These are phyloP conservation scores for Avena sativa DNA, from an alignment of 176 grass and related monocot species.

Conservation along the genomic window DNA sequence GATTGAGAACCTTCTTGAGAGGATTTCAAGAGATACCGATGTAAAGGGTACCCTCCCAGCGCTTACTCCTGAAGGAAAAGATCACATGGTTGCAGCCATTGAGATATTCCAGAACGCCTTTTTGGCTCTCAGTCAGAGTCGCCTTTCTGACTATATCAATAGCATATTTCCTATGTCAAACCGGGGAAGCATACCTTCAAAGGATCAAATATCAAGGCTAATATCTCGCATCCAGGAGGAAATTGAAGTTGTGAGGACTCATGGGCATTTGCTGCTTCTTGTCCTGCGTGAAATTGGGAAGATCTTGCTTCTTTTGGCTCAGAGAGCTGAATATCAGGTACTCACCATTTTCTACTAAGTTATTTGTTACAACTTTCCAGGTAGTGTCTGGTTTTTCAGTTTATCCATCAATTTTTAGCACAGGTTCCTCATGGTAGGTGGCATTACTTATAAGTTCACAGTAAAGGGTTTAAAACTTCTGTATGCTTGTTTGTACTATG, in stretches of 20 bases:
- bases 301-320: constrained; percentile 77
- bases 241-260: constrained; percentile 95
- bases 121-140: constrained; percentile 84
- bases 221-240: constrained; percentile 96
- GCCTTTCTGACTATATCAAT: constrained; percentile 94
- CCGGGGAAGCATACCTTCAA: constrained; percentile 91
- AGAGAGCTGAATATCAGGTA: constrained; percentile 99
- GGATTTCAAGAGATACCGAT: constrained; percentile 89
- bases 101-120: constrained; percentile 86
- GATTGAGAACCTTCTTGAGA: constrained; percentile 94
- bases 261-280: constrained; percentile 80
- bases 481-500: not conserved
- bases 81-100: constrained; percentile 80
- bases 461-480: constrained; percentile 20
- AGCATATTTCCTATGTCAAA: constrained; percentile 89
- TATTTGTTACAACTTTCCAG: constrained; percentile 31
- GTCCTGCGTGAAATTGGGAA: constrained; percentile 92
- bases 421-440: not conserved
- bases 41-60: constrained; percentile 91
- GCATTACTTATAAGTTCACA: not conserved
- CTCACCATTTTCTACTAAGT: constrained; percentile 33
- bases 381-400: constrained; percentile 18
- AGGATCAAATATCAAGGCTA: constrained; percentile 95
- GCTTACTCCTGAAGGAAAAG: constrained; percentile 76
- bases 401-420: constrained; percentile 4